A percentile compares a stretch with the other conserved stretches of the same genome.
phyloP scores from a whole-genome alignment of 345 rosid genomes.

The Bruguiera parviflora region DNA sequence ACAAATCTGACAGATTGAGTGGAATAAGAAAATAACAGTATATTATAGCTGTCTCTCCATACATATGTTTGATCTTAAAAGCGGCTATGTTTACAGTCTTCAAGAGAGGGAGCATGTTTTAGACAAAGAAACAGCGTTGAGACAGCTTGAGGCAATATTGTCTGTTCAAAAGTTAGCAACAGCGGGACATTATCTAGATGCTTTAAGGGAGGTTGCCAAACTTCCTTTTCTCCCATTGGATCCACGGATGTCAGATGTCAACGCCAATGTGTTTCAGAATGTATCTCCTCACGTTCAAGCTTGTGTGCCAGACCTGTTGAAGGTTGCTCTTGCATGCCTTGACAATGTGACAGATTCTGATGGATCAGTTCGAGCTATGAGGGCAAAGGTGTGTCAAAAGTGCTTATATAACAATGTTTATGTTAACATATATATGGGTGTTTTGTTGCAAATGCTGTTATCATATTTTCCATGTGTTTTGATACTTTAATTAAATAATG shows the following conservation, averaged over 20 bases:
- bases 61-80: background rate
- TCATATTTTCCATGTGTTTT: background rate
- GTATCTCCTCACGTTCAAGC: conserved; percentile 80
- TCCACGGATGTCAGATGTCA: conserved; percentile 68
- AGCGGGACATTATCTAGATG: conserved; percentile 68
- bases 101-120: conserved; percentile 73
- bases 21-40: too few species aligned
- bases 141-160: conserved; percentile 94
- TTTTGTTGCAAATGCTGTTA: background rate
- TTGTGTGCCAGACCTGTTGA: conserved; percentile 85
- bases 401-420: background rate
- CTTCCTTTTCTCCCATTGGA: conserved; percentile 87
- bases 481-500: background rate
- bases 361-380: conserved; percentile 86
- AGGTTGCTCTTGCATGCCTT: conserved; percentile 72
- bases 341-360: conserved; percentile 86
- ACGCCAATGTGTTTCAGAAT: conserved; percentile 50
- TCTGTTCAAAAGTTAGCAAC: conserved; percentile 69
- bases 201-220: conserved; percentile 85
- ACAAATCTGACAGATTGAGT: too few species aligned
- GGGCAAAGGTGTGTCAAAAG: conserved; percentile 65
- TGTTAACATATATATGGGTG: background rate
- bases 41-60: too few species aligned
- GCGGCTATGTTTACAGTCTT: conserved; percentile 37
- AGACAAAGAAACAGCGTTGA: conserved; percentile 84